phyloP scores from a whole-genome alignment of 2,329 filamentous ascomycete species.

The Blumeria graminis region DNA sequence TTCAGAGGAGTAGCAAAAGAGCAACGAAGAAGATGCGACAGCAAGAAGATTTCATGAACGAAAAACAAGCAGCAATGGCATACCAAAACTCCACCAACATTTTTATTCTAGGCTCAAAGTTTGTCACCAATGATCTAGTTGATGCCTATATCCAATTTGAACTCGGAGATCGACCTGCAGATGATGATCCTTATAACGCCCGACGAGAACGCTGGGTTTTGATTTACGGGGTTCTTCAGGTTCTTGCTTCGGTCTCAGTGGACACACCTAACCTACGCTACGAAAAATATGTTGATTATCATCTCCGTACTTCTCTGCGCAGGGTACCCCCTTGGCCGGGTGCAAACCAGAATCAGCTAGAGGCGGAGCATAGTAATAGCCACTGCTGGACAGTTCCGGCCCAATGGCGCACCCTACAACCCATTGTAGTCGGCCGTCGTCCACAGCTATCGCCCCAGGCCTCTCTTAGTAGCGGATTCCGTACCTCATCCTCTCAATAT shows the following conservation, averaged over 20 bases:
- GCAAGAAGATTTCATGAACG: constrained; percentile 9
- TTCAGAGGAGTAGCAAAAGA: constrained; percentile 6
- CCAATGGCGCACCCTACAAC: constrained; percentile 5
- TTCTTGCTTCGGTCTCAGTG: constrained; percentile 31
- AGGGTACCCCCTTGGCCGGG: constrained; percentile 31
- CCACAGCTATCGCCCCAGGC: not conserved
- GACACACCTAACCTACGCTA: constrained; percentile 29
- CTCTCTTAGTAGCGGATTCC: not conserved
- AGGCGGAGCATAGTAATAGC: constrained; percentile 12
- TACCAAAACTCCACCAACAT: constrained; percentile 37
- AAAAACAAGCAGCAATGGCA: constrained; percentile 18
- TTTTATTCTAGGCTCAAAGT: constrained; percentile 27
- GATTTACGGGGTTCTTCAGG: constrained; percentile 35
- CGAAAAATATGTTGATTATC: constrained; percentile 28
- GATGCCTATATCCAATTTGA: constrained; percentile 32
- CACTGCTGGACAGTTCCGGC: constrained; percentile 15
- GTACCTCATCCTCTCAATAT: no score
- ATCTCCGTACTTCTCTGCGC: constrained; percentile 28
- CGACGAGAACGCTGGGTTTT: constrained; percentile 36
- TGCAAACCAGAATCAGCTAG: constrained; percentile 9
- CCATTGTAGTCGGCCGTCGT: not conserved
- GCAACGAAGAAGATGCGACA: constrained; percentile 6
- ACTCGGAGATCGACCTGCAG: constrained; percentile 25
- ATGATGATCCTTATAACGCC: constrained; percentile 28
- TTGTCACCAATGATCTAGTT: constrained; percentile 27